Conservation (phyloP, 2,329 filamentous ascomycete genomes). For the Phialophora macrospora region DNA sequence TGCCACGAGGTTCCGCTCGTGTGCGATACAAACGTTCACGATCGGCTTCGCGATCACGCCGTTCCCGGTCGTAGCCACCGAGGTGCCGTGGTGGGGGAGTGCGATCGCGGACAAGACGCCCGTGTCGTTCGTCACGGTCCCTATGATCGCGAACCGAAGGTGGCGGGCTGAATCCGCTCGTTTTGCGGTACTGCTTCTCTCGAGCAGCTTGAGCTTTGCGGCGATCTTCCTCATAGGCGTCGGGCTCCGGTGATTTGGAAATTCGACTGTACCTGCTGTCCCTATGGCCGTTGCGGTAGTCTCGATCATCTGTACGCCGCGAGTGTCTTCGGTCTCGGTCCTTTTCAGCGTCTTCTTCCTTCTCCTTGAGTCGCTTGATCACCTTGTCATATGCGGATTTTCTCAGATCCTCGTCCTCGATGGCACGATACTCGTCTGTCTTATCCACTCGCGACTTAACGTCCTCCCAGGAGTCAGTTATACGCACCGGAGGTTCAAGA, state of each 20-base stretch:
- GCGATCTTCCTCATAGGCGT: constrained; percentile 93
- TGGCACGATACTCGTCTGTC: constrained; percentile 79
- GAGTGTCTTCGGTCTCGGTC: constrained; percentile 60
- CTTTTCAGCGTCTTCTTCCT: constrained; percentile 78
- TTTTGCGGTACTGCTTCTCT: constrained; percentile 89
- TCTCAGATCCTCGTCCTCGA: constrained; percentile 81
- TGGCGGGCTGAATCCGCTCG: constrained; percentile 64
- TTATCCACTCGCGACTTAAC: constrained; percentile 79
- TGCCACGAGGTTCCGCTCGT: constrained; percentile 78
- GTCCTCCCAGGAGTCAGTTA: constrained; percentile 85
- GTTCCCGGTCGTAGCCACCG: constrained; percentile 75
- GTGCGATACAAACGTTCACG: constrained; percentile 82
- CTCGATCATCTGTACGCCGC: constrained; percentile 65
- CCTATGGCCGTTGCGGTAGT: constrained; percentile 55
- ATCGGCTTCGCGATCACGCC: constrained; percentile 86
- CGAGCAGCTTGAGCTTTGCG: constrained; percentile 91
- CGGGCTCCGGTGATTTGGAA: constrained; percentile 87
- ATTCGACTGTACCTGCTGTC: constrained; percentile 56
- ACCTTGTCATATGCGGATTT: constrained; percentile 88
- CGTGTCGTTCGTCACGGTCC: constrained; percentile 45
- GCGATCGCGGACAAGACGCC: constrained; percentile 46
- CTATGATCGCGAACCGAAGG: constrained; percentile 48
- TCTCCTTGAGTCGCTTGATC: constrained; percentile 86
- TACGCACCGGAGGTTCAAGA: constrained; percentile 78
- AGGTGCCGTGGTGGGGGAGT: constrained; percentile 42